Base-by-base conservation (phyloP, 2,329 filamentous ascomycete species). In the Apiospora saccharicola region DNA sequence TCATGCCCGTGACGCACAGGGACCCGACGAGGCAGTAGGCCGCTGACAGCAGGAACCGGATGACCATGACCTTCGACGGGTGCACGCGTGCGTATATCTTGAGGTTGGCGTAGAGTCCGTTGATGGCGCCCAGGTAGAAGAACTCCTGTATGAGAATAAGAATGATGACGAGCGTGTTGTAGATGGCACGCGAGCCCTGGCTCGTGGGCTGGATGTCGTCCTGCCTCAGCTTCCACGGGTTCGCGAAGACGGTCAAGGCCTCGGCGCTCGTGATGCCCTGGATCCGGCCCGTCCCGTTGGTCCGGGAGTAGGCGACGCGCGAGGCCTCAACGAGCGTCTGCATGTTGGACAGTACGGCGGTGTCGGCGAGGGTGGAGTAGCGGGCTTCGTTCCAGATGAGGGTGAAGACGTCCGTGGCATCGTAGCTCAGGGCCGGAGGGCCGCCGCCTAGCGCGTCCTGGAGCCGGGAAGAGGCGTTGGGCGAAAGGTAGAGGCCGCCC, bases 81-180 rank as follows among this genome's bases (percentile, higher is more conserved):
- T 75, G 67, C 13, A 84, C 67, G 22, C 74, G 69, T n/a, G 71
- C 74, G 76, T 82, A 85, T 24, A 86, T 75, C 7, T 81, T 78
- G 74, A 83, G 83, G 64, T 81, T 76, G 4, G 71, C 73, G 61
- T 80, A 81, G n/a, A 86, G 77, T 19, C 83, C 84, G 75, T 87
- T 87, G 73, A 86, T 75, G 61, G 80, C 81, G 41, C 83, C 80
- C 16, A 86, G 77, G 74, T 83, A 87, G 79, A 86, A 86, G 78
- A 87, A 87, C 73, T 86, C 82, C 71, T 84, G 82, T 46, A 87
- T 81, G 14, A 86, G 75, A n/a, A 85, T 81, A 44, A 86, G 78
- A 67, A 85, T 82, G 70, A 86, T 81, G 4, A 81, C 79, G 8
- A 85, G 75, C 0, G 83, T 86, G 74, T 86, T 86, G 76, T 85